Evolutionary conservation across 768 basidiomycete genomes (phyloP).

Genomic region (Pulveroboletus ravenelii): DNA sequence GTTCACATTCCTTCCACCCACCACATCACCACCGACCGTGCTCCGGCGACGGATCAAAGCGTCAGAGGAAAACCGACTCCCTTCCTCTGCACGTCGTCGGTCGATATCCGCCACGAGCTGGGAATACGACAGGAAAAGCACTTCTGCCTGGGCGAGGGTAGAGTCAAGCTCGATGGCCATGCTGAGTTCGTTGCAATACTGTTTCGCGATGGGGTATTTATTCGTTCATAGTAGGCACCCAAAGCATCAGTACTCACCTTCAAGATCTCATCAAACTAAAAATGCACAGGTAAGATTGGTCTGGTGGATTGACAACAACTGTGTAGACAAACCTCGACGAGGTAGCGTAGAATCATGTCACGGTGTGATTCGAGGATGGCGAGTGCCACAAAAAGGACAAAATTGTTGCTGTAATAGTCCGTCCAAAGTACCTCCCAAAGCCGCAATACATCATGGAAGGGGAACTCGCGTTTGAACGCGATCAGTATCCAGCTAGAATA

Average conservation of each 20-base stretch:
- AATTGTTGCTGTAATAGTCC: conserved; percentile 81
- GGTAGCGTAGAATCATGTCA: conserved; percentile 91
- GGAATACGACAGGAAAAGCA: conserved; percentile 88
- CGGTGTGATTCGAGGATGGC: conserved; percentile 94
- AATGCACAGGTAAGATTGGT: conserved; percentile 3
- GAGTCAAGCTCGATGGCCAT: conserved; percentile 97
- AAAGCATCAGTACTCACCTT: conserved; percentile 19
- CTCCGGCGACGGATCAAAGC: conserved; percentile 35
- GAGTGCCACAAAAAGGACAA: conserved; percentile 91
- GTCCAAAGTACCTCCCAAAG: conserved; percentile 96
- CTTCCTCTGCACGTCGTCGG: conserved; percentile 62
- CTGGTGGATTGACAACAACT: background rate
- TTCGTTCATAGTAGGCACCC: background rate
- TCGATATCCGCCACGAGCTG: conserved; percentile 88
- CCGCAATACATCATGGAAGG: conserved; percentile 82
- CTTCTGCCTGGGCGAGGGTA: conserved; percentile 94
- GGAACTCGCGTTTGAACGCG: conserved; percentile 93
- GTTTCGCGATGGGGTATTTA: conserved; percentile 22
- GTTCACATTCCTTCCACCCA: conserved; percentile 22
- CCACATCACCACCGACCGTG: conserved; percentile 1
- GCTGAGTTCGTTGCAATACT: conserved; percentile 90
- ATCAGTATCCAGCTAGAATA: conserved; percentile 78
- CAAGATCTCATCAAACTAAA: conserved; percentile 56
- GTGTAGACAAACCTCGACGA: conserved; percentile 69
- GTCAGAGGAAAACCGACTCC: conserved; percentile 12